Evolutionary conservation across 176 grass and related monocot species (phyloP), one percentile per base, ranked within the genome.

Genomic region (Themeda triandra): DNA sequence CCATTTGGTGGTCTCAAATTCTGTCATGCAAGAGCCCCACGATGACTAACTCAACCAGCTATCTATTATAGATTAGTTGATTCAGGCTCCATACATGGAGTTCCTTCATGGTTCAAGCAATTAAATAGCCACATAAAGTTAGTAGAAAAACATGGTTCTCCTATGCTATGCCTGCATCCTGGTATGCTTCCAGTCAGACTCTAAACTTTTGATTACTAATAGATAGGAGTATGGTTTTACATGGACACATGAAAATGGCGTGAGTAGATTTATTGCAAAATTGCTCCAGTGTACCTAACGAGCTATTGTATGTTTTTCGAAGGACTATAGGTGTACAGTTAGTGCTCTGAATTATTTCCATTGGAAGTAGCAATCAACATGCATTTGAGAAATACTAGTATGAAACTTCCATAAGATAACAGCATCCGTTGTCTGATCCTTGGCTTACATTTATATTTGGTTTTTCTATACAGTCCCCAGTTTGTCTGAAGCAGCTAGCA

Each of bases 401-500:
- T 18, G 29, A 31, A 79, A 63, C 6, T 23, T 0, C 21, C 19
- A 28, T 54, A 45, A 54, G 63, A 44, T 14, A 64, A 85, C 27
- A 86, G 44, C 21, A 56, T 0, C 17, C 4, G 48, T 17, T 32
- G 62, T 35, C 39, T 56, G 66, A 46, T 59, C 18, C 8, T 60
- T 60, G 62, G 73, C 83, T 90, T 58, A 77, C 60, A 77, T 41
- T 30, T 76, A 46, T 6, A 63, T 27, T 83, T 68, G 23, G 5
- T 85, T 72, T 85, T 85, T 36, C 1, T 0, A 1, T 99, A 53
- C 96, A 99, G 97, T 99, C 97, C 32, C 84, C 92, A 17, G 82
- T 99, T 84, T 99, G 97, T 69, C 88, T 99, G 77, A 99, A 94
- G 90, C 91, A 94, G 80, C 86, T 99, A 76, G 86, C 97, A 13